Conservation (phyloP, 2,329 filamentous ascomycete species). For the Spiromastix sp. region DNA sequence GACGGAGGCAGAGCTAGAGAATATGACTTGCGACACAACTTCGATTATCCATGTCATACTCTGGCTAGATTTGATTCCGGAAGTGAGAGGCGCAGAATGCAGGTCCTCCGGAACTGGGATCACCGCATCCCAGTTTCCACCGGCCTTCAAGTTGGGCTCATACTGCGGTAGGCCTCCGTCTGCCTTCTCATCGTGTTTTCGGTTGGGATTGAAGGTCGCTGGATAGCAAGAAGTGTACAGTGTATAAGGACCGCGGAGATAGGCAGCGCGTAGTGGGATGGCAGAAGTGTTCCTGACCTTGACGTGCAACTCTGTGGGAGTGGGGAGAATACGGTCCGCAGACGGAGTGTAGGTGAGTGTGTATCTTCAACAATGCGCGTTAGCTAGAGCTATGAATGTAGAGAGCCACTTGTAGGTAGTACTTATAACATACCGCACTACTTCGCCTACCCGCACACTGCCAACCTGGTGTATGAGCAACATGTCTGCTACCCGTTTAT, state of each 20-base stretch:
- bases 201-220: slow-evolving; percentile 70
- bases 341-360: slow-evolving; percentile 88
- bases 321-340: slow-evolving; percentile 78
- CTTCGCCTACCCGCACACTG: slow-evolving; percentile 86
- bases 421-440: slow-evolving; percentile 60
- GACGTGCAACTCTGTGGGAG: slow-evolving; percentile 68
- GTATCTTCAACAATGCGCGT: slow-evolving; percentile 37
- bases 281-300: slow-evolving; percentile 87
- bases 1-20: slow-evolving; percentile 79
- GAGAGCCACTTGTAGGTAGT: too few species aligned
- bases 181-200: slow-evolving; percentile 59
- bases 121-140: slow-evolving; percentile 72
- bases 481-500: slow-evolving; percentile 45
- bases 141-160: slow-evolving; percentile 93
- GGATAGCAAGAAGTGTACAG: slow-evolving; percentile 82
- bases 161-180: slow-evolving; percentile 76
- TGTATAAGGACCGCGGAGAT: slow-evolving; percentile 91
- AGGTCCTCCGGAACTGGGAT: slow-evolving; percentile 64
- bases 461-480: slow-evolving; percentile 84
- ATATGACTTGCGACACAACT: slow-evolving; percentile 84
- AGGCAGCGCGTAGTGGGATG: slow-evolving; percentile 84
- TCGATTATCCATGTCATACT: slow-evolving; percentile 82
- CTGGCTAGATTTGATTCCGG: slow-evolving; percentile 31
- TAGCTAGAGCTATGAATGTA: slow-evolving; percentile 1
- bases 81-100: slow-evolving; percentile 51